A percentile compares a stretch with the other conserved stretches of the same genome.
phyloP scores from a whole-genome alignment of 2,329 filamentous ascomycete genomes.

The Epichloe glyceriae region DNA sequence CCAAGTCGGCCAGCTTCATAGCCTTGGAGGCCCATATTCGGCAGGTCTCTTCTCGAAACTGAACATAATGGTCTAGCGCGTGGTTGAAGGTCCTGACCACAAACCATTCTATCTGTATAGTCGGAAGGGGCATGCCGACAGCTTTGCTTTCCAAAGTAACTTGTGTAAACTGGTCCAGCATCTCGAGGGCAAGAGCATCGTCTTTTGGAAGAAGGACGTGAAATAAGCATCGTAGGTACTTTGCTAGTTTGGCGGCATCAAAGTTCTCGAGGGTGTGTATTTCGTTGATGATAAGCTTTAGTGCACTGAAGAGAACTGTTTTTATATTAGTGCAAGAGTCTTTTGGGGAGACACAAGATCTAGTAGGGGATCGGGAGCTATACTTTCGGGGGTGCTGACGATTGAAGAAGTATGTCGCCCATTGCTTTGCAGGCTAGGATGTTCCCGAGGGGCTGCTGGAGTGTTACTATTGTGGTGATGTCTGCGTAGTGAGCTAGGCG shows the following conservation, averaged over 20 bases:
- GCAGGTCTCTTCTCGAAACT: slow-evolving; percentile 39
- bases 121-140: slow-evolving; percentile 41
- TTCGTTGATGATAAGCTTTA: slow-evolving; percentile 58
- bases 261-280: slow-evolving; percentile 46
- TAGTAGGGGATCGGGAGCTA: not conserved
- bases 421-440: slow-evolving; percentile 45
- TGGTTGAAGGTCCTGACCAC: slow-evolving; percentile 56
- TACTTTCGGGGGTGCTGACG: slow-evolving; percentile 38
- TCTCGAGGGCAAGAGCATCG: slow-evolving; percentile 39
- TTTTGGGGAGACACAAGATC: not conserved
- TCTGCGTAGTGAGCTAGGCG: slow-evolving; percentile 55
- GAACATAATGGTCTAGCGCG: slow-evolving; percentile 51
- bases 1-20: slow-evolving; percentile 45
- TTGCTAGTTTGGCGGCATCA: slow-evolving; percentile 48
- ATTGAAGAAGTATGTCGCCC: slow-evolving; percentile 50
- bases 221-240: slow-evolving; percentile 69
- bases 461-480: slow-evolving; percentile 46
- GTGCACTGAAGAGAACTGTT: slow-evolving; percentile 35
- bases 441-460: slow-evolving; percentile 30
- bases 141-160: slow-evolving; percentile 38
- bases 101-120: slow-evolving; percentile 65
- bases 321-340: not conserved
- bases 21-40: slow-evolving; percentile 51
- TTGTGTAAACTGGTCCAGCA: slow-evolving; percentile 49
- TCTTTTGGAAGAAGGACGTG: slow-evolving; percentile 49